Base-by-base conservation (phyloP, 1,284 basidiomycete species). In the Peniophora sp. region DNA sequence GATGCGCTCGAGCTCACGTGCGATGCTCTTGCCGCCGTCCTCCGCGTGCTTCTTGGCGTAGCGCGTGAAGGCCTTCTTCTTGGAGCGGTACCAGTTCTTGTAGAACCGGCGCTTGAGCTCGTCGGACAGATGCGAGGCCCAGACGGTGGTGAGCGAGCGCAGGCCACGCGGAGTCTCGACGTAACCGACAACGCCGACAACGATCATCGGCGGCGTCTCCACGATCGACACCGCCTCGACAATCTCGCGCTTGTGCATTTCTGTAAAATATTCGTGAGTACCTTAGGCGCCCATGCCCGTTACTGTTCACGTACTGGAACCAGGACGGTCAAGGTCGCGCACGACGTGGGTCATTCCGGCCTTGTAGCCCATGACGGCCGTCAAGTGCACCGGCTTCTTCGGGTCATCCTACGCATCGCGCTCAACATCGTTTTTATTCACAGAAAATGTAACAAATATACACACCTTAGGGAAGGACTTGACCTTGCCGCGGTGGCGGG, bases 21-120 rank as follows among this genome's bases (percentile, higher is more conserved):
- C 78, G 65, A 93, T 83, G 52, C 92, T 92, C 72, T 94, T 92
- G 68, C 93, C 93, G 65, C 83, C 83, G 68, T 93, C 90, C 74
- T 98, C 96, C 52, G 95, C 90, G 73, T 97, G 90, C 81, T 97
- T 98, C 89, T 97, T 97, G 70, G 96, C 96, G 75, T 98, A 96
- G 60, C 87, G 87, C 65, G 96, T 98, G 84, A 98, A 98, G 47
- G 96, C 96, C 87, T 99, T 99, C 86, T 98, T 99, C 91, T 99
- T 99, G 55, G 92, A 96, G 64, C 92, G 88, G 83, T 99, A 99
- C 97, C 97, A 99, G 86, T 98, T 99, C 85, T 96, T 97, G 90
- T 98, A 97, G 89, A 99, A 98, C 65, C 97, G 86, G 69, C 97
- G 92, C 78, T 97, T 98, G 69, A 99, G 73, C 72, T 98, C 96